Evolutionary conservation across 257 asterid genomes (phyloP).

Genomic region (Perilla frutescens): DNA sequence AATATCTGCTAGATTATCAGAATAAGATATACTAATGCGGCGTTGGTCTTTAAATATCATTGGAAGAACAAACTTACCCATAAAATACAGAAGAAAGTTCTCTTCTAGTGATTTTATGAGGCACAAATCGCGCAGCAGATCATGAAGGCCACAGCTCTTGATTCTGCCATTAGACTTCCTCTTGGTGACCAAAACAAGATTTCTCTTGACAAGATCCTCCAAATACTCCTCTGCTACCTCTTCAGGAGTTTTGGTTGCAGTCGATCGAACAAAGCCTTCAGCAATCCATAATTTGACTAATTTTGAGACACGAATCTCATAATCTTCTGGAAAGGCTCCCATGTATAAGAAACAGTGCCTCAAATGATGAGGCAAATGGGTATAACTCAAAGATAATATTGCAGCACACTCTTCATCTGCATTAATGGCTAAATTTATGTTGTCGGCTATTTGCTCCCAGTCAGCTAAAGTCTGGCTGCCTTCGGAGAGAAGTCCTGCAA

Average conservation of each 20-base stretch:
- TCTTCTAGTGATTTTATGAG: not conserved
- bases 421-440: not conserved
- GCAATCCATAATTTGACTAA: slow-evolving; percentile 26
- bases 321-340: slow-evolving; percentile 4
- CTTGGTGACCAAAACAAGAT: not conserved
- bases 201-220: slow-evolving; percentile 20
- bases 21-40: not conserved
- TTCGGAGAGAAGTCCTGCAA: not conserved
- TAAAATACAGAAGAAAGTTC: not conserved
- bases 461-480: not conserved
- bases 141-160: slow-evolving; percentile 11
- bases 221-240: not conserved
- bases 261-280: slow-evolving; percentile 15
- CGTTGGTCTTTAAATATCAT: not conserved
- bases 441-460: not conserved
- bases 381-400: slow-evolving; percentile 20
- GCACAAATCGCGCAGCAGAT: not conserved
- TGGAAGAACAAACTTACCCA: not conserved
- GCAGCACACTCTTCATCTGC: not conserved
- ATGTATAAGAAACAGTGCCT: slow-evolving; percentile 21
- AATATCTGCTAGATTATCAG: not conserved
- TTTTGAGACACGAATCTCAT: slow-evolving; percentile 20
- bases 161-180: not conserved
- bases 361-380: slow-evolving; percentile 21
- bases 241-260: not conserved